Percentiles rank a stretch among this genome's conserved stretches.
Evolutionary conservation across 2,329 filamentous ascomycete species (phyloP).

Genomic region (Monosporascus sp.): DNA sequence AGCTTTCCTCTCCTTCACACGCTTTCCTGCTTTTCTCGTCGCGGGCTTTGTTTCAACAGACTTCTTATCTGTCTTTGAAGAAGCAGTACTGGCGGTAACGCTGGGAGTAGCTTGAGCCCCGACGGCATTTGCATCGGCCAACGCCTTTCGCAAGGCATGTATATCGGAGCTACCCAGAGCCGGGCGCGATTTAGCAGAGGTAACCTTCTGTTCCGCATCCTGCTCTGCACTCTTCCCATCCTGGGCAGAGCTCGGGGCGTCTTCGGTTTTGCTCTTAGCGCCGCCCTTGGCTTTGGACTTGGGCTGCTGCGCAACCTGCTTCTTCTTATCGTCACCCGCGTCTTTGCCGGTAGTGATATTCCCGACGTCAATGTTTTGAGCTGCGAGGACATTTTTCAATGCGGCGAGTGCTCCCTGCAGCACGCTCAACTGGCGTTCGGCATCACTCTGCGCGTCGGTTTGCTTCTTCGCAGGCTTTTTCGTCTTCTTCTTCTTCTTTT

Average conservation of each 20-base stretch:
- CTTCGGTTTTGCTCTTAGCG: neutral
- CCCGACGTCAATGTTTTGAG: constrained; percentile 25
- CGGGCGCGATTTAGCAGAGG: neutral
- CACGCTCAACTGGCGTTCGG: constrained; percentile 24
- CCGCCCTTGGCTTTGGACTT: constrained; percentile 1
- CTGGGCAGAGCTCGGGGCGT: no score
- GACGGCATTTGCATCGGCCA: neutral
- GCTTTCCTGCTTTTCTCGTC: neutral
- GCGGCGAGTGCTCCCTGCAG: constrained; percentile 33
- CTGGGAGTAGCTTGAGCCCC: neutral
- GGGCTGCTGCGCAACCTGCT: neutral
- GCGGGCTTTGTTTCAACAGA: constrained; percentile 1
- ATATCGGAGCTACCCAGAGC: neutral
- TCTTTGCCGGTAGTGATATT: constrained; percentile 2
- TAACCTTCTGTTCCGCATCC: neutral
- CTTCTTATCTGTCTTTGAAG: neutral
- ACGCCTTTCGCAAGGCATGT: neutral
- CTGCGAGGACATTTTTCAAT: constrained; percentile 32
- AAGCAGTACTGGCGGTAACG: neutral
- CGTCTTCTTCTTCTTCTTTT: constrained; percentile 16
- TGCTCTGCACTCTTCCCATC: neutral
- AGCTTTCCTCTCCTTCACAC: neutral
- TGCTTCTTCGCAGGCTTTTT: constrained; percentile 16
- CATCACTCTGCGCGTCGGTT: constrained; percentile 5
- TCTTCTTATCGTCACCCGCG: neutral